These are phyloP conservation scores for Chlorella sorokiniana DNA, from an alignment of 139 green algal genomes.

Conservation along the genomic window DNA sequence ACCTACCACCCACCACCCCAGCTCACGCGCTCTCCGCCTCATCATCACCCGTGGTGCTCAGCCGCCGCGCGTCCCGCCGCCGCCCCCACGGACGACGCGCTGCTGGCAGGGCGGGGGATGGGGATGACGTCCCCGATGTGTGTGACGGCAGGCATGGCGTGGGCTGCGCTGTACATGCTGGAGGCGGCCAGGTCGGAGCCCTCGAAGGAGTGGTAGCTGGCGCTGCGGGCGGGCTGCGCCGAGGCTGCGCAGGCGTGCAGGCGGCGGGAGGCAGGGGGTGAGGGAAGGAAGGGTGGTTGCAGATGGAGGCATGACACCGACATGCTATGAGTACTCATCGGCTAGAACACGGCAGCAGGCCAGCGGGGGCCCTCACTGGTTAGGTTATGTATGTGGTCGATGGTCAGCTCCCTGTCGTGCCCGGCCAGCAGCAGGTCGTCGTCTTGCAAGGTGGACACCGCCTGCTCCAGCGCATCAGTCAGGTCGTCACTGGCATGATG, in stretches of 20 bases:
- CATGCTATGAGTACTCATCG: too few relatives aligned
- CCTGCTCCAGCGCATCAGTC: neutral
- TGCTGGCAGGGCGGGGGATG: constrained; percentile 9
- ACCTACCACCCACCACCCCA: too few relatives aligned
- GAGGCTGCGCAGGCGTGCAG: neutral
- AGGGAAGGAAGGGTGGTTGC: neutral
- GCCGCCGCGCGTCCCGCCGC: neutral
- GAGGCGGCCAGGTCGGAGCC: neutral
- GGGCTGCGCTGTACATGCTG: neutral
- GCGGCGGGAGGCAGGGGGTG: neutral
- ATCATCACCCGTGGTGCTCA: neutral
- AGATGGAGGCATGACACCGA: neutral
- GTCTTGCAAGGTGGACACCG: neutral
- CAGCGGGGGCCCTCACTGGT: constrained; percentile 27
- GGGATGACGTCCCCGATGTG: constrained; percentile 29
- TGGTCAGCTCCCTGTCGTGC: constrained; percentile 31
- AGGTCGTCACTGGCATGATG: constrained; percentile 13
- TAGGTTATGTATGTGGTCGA: constrained; percentile 48
- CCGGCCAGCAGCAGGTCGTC: constrained; percentile 34
- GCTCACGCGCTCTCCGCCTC: constrained; percentile 9
- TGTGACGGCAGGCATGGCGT: neutral
- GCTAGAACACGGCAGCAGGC: neutral
- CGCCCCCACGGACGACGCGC: neutral
- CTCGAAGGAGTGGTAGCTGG: constrained; percentile 21
- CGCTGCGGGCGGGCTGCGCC: neutral